phyloP scores from a whole-genome alignment of 129 eudicot genomes.

The Erigeron canadensis region DNA sequence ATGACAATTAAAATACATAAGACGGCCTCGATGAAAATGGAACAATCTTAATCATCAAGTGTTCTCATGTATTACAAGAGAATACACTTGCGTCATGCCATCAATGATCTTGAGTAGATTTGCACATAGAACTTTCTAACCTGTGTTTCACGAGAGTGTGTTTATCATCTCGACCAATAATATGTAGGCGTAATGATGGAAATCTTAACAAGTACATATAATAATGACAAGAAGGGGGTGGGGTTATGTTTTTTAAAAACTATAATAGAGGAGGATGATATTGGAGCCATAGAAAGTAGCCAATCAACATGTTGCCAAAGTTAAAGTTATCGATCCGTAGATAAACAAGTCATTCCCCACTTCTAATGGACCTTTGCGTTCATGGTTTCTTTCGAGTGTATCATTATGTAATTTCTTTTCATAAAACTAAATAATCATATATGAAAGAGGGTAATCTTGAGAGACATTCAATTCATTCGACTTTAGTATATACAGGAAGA shows the following conservation, averaged over 20 bases:
- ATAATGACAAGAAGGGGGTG: slow-evolving; percentile 19
- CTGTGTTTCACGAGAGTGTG: slow-evolving; percentile 16
- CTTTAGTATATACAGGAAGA: background rate
- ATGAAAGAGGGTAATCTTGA: background rate
- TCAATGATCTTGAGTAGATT: slow-evolving; percentile 7
- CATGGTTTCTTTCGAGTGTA: slow-evolving; percentile 20
- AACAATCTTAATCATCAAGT: too few relatives aligned
- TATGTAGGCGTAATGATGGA: background rate
- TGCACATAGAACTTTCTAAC: background rate
- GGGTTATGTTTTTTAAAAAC: background rate
- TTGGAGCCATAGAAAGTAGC: slow-evolving; percentile 37
- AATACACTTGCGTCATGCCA: background rate
- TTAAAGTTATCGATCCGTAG: slow-evolving; percentile 13
- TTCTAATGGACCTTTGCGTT: slow-evolving; percentile 28
- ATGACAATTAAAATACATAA: too few relatives aligned
- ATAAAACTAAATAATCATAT: background rate
- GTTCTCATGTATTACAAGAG: background rate
- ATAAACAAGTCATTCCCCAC: slow-evolving; percentile 32
- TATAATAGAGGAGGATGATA: slow-evolving; percentile 12
- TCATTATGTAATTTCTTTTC: slow-evolving; percentile 18
- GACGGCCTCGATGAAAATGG: too few relatives aligned
- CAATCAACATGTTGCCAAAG: slow-evolving; percentile 39
- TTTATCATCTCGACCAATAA: slow-evolving; percentile 5
- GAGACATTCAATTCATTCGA: background rate
- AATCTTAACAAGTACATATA: slow-evolving; percentile 13